These are phyloP conservation scores for Crithidia expoeki DNA, from an alignment of 208 protist species.

Conservation along the genomic window DNA sequence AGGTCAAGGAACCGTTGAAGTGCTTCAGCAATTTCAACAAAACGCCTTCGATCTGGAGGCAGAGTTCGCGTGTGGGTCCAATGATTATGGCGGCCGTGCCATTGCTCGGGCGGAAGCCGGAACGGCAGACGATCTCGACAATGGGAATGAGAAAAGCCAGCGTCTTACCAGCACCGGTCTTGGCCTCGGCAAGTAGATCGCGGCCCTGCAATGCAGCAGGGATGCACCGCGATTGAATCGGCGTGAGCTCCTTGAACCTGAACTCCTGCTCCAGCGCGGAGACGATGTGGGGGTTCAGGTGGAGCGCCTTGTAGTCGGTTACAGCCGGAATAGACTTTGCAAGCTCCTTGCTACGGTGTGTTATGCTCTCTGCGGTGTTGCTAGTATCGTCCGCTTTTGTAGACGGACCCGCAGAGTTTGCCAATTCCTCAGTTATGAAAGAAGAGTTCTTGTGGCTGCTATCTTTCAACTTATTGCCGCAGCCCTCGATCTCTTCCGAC, in stretches of 20 bases:
- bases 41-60: conserved; percentile 98
- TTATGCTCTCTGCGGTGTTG: conserved; percentile 11
- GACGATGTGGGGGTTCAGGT: conserved; percentile 88
- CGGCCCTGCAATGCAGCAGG: conserved; percentile 87
- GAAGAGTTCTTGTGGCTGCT: background rate
- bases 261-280: conserved; percentile 85
- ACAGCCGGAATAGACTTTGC: conserved; percentile 51
- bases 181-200: conserved; percentile 93
- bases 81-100: conserved; percentile 98
- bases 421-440: background rate
- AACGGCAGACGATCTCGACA: conserved; percentile 96
- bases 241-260: conserved; percentile 95
- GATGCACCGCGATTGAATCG: conserved; percentile 94
- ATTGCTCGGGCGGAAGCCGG: conserved; percentile 96
- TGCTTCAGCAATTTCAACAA: conserved; percentile 93
- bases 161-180: conserved; percentile 97
- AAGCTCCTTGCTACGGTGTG: conserved; percentile 32
- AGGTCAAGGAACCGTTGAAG: conserved; percentile 91
- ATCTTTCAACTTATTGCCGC: background rate
- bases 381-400: background rate
- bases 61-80: conserved; percentile 98
- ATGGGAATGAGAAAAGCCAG: conserved; percentile 99
- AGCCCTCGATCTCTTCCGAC: background rate
- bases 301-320: conserved; percentile 84
- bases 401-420: background rate